These are phyloP conservation scores for Phytophthora meadii DNA, from an alignment of 352 stramenopile species.

Conservation along the genomic window DNA sequence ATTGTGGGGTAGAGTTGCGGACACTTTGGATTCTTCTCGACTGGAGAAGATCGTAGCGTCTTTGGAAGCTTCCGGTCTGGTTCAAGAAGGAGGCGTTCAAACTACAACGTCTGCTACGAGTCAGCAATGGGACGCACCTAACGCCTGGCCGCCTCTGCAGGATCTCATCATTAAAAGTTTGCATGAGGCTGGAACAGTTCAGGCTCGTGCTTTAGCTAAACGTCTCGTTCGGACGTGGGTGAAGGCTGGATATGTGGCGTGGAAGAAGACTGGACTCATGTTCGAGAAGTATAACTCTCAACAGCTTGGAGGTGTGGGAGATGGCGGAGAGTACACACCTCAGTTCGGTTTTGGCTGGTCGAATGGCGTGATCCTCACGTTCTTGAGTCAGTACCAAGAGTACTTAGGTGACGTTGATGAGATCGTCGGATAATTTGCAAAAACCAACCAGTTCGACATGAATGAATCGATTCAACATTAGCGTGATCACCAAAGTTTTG, in stretches of 20 bases:
- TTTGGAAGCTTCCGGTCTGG: conserved; percentile 59
- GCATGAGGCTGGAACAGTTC: conserved; percentile 40
- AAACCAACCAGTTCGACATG: not conserved
- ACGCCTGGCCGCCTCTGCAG: conserved; percentile 86
- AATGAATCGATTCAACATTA: not conserved
- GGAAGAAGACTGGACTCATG: conserved; percentile 77
- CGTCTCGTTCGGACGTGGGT: conserved; percentile 71
- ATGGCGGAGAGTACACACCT: conserved; percentile 86
- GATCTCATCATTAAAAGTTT: conserved; percentile 84
- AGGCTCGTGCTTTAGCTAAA: conserved; percentile 52
- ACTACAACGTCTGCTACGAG: conserved; percentile 74
- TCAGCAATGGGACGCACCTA: conserved; percentile 89
- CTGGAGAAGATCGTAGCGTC: conserved; percentile 53
- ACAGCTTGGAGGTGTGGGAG: conserved; percentile 62
- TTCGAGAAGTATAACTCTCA: conserved; percentile 91
- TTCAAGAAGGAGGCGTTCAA: conserved; percentile 69
- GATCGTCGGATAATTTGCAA: conserved; percentile 1
- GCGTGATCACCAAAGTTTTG: not conserved
- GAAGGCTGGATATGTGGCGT: conserved; percentile 64
- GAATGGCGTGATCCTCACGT: conserved; percentile 84
- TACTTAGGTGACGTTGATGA: conserved; percentile 12
- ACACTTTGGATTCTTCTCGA: conserved; percentile 45
- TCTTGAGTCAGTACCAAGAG: conserved; percentile 76
- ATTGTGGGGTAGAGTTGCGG: conserved; percentile 76
- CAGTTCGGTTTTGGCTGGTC: conserved; percentile 90